Evolutionary conservation across 805 yeast genomes (phyloP).

Genomic region (Yamadazyma endophytica): DNA sequence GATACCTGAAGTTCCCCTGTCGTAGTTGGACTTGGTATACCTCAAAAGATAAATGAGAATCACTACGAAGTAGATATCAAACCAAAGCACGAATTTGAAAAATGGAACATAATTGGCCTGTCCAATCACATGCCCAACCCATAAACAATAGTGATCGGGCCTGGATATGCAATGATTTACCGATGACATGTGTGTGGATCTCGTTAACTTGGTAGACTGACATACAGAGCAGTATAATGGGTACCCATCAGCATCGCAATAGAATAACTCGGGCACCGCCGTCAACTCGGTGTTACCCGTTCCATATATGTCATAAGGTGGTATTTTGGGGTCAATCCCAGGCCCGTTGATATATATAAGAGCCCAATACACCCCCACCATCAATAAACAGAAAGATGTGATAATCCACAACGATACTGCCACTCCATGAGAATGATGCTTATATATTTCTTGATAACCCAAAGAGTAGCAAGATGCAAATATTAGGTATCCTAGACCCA

Average conservation of each 20-base stretch:
- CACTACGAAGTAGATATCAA: slow-evolving; percentile 31
- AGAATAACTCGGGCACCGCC: slow-evolving; percentile 54
- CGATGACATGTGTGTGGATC: slow-evolving; percentile 68
- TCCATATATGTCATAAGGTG: slow-evolving; percentile 31
- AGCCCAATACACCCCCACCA: slow-evolving; percentile 37
- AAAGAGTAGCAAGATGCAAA: slow-evolving; percentile 43
- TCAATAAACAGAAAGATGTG: slow-evolving; percentile 17
- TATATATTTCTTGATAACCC: slow-evolving; percentile 36
- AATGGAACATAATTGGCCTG: slow-evolving; percentile 59
- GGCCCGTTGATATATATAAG: slow-evolving; percentile 52
- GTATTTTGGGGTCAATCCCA: slow-evolving; percentile 39
- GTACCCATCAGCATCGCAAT: slow-evolving; percentile 68
- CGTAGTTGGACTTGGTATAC: slow-evolving; percentile 15
- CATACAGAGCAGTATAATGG: slow-evolving; percentile 76
- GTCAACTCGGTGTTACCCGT: slow-evolving; percentile 16
- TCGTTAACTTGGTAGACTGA: slow-evolving; percentile 56
- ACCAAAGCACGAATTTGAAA: slow-evolving; percentile 44
- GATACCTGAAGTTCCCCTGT: slow-evolving; percentile 12
- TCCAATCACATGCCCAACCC: slow-evolving; percentile 74
- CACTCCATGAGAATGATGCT: slow-evolving; percentile 21
- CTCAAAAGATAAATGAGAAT: slow-evolving; percentile 18
- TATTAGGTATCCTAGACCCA: slow-evolving; percentile 34
- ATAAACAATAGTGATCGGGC: slow-evolving; percentile 82
- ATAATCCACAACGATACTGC: slow-evolving; percentile 38
- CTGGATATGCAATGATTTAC: slow-evolving; percentile 56